A percentile compares a stretch with the other conserved stretches of the same genome.
These are phyloP conservation scores for Lasiodiplodia citricola DNA, from an alignment of 2,329 filamentous ascomycete genomes.

Conservation along the genomic window DNA sequence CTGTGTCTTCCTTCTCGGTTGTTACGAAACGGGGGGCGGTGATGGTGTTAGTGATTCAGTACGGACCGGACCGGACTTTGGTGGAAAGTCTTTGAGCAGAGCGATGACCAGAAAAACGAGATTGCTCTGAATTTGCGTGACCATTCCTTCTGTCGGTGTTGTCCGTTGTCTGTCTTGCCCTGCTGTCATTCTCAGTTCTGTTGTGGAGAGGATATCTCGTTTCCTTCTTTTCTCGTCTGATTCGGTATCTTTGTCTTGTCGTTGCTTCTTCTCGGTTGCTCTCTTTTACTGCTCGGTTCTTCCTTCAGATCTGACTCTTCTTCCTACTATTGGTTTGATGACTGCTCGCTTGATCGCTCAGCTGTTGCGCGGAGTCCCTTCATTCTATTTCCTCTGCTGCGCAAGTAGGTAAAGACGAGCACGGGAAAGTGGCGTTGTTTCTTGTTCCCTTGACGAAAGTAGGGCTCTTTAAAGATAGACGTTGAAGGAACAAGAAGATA, in stretches of 20 bases:
- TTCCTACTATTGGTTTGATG: neutral
- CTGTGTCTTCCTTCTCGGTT: neutral
- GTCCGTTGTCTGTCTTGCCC: neutral
- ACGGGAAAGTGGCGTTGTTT: neutral
- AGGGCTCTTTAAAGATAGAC: neutral
- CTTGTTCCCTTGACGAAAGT: neutral
- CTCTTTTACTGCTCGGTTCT: neutral
- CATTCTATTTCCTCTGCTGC: neutral
- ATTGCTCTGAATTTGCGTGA: neutral
- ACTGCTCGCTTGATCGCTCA: neutral
- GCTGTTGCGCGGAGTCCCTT: neutral
- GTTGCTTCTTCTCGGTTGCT: neutral
- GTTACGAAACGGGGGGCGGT: neutral
- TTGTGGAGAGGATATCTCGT: neutral
- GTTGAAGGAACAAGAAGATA: neutral
- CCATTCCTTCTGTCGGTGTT: neutral
- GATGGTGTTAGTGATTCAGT: neutral
- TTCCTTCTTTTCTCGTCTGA: neutral
- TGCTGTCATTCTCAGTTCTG: neutral
- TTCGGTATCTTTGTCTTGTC: neutral
- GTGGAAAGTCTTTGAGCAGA: neutral
- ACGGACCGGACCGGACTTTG: neutral
- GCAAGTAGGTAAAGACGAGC: neutral
- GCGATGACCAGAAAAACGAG: neutral
- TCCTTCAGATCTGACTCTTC: neutral